These are phyloP conservation scores for Backusella psychrophila DNA, from an alignment of 192 early-diverging fungal genomes.

Conservation along the genomic window DNA sequence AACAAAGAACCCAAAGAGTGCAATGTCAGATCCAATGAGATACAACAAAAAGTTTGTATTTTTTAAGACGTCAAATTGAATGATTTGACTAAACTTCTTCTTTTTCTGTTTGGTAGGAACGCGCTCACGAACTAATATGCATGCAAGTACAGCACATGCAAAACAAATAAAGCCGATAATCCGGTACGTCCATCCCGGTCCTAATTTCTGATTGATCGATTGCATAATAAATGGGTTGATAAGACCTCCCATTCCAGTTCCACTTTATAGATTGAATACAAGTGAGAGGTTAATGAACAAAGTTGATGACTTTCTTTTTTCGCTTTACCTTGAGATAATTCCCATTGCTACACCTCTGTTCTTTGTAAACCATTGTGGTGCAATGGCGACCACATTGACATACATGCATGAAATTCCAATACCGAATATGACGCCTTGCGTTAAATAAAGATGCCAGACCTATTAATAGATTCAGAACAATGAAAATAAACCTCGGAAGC, in stretches of 20 bases:
- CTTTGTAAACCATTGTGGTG: constrained; percentile 58
- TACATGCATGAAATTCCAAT: constrained; percentile 37
- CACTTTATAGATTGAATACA: constrained; percentile 25
- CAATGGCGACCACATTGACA: constrained; percentile 28
- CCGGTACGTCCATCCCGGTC: constrained; percentile 48
- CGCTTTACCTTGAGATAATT: constrained; percentile 31
- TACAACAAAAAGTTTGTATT: constrained; percentile 21
- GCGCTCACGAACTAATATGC: constrained; percentile 12
- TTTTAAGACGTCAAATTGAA: constrained; percentile 23
- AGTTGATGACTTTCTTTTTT: too few relatives aligned
- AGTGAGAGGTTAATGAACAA: too few relatives aligned
- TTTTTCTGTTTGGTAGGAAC: background rate
- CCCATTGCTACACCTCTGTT: constrained; percentile 56
- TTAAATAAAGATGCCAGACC: constrained; percentile 61
- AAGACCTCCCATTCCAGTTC: constrained; percentile 72
- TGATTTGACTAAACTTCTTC: constrained; percentile 20
- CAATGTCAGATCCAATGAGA: constrained; percentile 15
- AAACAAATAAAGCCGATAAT: constrained; percentile 31
- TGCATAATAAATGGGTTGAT: constrained; percentile 59
- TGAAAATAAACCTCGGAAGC: background rate
- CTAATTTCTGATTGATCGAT: constrained; percentile 50
- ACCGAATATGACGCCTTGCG: constrained; percentile 58
- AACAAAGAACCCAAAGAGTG: constrained; percentile 23
- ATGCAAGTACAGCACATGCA: background rate
- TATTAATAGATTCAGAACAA: constrained; percentile 10